Evolutionary conservation across 352 stramenopile genomes (phyloP).

Genomic region (Globisporangium mamillatum): DNA sequence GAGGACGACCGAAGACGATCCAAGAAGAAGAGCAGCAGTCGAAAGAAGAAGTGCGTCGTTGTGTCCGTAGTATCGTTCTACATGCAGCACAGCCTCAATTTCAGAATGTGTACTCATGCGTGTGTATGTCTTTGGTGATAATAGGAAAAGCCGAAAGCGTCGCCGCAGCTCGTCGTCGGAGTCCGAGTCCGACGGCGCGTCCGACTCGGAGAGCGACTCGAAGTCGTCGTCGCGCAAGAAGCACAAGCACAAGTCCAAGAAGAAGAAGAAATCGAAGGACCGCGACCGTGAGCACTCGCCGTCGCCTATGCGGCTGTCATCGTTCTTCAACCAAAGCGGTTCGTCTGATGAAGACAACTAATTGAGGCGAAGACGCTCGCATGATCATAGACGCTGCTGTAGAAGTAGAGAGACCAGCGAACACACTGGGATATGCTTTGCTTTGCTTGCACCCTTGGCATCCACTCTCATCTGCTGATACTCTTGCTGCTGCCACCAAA

Average conservation of each 20-base stretch:
- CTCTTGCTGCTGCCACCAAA: neutral
- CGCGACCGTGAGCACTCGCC: conserved; percentile 31
- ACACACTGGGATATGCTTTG: neutral
- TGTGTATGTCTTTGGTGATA: conserved; percentile 14
- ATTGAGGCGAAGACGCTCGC: neutral
- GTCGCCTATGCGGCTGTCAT: conserved; percentile 81
- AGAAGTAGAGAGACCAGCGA: neutral
- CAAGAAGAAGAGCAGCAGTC: conserved; percentile 59
- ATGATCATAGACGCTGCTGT: neutral
- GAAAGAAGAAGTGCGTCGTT: conserved; percentile 69
- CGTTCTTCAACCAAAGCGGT: conserved; percentile 83
- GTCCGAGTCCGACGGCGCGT: conserved; percentile 32
- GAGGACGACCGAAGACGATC: conserved; percentile 47
- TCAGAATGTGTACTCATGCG: neutral
- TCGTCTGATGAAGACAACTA: conserved; percentile 17
- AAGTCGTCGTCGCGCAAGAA: conserved; percentile 36
- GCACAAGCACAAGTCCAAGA: conserved; percentile 42
- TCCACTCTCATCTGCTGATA: neutral
- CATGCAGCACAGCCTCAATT: neutral
- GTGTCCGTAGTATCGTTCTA: too few species aligned
- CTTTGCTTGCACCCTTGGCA: neutral
- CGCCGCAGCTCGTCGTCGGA: conserved; percentile 46
- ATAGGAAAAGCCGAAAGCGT: conserved; percentile 63
- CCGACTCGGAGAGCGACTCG: conserved; percentile 21
- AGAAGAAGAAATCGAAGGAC: conserved; percentile 59